Base-by-base conservation (phyloP, 2,329 filamentous ascomycete genomes). In the Cucurbitaria berberidis region DNA sequence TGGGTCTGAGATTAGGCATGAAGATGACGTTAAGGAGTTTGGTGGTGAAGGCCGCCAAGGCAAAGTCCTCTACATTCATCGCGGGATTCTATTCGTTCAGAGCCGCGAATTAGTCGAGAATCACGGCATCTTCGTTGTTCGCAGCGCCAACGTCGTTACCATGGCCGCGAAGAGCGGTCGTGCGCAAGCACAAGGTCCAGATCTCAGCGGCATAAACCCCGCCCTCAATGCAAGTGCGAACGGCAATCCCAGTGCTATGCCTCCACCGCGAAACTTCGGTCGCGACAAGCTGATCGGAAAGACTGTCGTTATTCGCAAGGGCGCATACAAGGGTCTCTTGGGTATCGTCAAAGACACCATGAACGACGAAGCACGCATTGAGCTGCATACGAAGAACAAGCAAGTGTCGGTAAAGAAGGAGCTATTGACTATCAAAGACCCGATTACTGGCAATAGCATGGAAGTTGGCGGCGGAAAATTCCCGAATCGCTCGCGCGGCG, bases 301-400 rank as follows among this genome's bases (percentile, higher is more conserved):
- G 78, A 97, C 92, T 0, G 92, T 98, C 39, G 91, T 89, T 45
- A 89, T 98, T 68, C 86, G 88, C 51, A 91, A 89, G 70, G 95
- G 95, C 24, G 87, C 89, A 19, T 92, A 93, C 80, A 99, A 99
- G 77, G 93, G 93, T 51, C 82, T 97, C 38, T 81, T 98, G 36
- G 95, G 95, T 65, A 96, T 97, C 62, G 93, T 99, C 65, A 97
- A 96, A 73, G 93, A 98, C 71, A 89, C 93, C 0, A 96, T 91
- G 6, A 93, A 96, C 65, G 85, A 85, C 3, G 86, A 89, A 67
- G 93, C 91, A 26, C 89, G 93, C 59, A 89, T 99, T 36, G 95
- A 99, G 77, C 80, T 99, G 34, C 93, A 98, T 72, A 93, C 93
- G 5, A 96, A 96, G 80, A 91, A 88, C 77, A 98, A 97, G 81